These are phyloP conservation scores for Sparassis latifolia DNA, from an alignment of 1,284 basidiomycete species.

Conservation along the genomic window DNA sequence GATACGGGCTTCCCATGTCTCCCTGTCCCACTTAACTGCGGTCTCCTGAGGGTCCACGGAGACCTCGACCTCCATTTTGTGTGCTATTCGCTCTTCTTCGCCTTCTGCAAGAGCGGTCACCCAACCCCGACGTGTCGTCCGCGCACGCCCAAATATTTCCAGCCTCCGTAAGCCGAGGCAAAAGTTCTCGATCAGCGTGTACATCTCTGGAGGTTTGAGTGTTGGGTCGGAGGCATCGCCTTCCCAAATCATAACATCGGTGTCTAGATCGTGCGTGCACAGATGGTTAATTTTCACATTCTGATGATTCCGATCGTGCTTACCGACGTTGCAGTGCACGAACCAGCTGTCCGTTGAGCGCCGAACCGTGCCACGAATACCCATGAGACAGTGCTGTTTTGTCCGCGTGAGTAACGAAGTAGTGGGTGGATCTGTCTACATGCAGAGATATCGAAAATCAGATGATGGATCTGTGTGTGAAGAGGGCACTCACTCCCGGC, in stretches of 20 bases:
- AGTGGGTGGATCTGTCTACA: slow-evolving; percentile 73
- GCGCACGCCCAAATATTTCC: slow-evolving; percentile 80
- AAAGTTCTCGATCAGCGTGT: slow-evolving; percentile 95
- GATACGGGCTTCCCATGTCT: slow-evolving; percentile 53
- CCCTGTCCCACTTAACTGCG: slow-evolving; percentile 43
- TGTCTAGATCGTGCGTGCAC: slow-evolving; percentile 44
- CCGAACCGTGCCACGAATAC: slow-evolving; percentile 95
- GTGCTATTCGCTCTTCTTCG: slow-evolving; percentile 44
- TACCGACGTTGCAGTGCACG: slow-evolving; percentile 95
- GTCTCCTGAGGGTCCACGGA: slow-evolving; percentile 33
- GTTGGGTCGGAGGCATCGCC: slow-evolving; percentile 75
- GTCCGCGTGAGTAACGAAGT: slow-evolving; percentile 82
- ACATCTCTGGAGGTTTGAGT: slow-evolving; percentile 90
- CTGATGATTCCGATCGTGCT: slow-evolving; percentile 17
- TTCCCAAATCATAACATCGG: slow-evolving; percentile 96
- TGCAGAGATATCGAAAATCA: background rate
- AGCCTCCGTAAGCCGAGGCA: slow-evolving; percentile 90
- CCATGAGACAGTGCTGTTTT: slow-evolving; percentile 96
- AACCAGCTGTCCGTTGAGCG: slow-evolving; percentile 92
- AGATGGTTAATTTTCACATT: background rate
- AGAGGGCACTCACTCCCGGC: slow-evolving; percentile 49
- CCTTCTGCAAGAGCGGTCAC: slow-evolving; percentile 76
- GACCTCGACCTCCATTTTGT: slow-evolving; percentile 31
- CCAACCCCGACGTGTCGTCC: slow-evolving; percentile 84
- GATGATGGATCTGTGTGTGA: background rate